These are phyloP conservation scores for Exophiala xenobiotica DNA, from an alignment of 2,329 filamentous ascomycete species.

Conservation along the genomic window DNA sequence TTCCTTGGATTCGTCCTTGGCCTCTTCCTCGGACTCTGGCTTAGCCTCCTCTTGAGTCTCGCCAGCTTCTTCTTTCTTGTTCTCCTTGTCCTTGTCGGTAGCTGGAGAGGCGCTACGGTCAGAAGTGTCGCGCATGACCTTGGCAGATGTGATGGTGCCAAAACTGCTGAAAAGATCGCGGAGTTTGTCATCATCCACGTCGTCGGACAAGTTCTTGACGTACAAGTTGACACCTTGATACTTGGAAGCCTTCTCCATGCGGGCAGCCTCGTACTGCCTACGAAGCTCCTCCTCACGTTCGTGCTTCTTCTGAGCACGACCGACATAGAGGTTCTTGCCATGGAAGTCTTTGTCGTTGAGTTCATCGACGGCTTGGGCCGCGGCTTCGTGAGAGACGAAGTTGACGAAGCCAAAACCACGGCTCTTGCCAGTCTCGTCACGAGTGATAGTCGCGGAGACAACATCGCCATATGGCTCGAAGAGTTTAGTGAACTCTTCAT, in stretches of 20 bases:
- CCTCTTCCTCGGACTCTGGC: slow-evolving; percentile 40
- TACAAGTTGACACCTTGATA: slow-evolving; percentile 99
- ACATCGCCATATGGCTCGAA: slow-evolving; percentile 93
- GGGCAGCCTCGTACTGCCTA: slow-evolving; percentile 97
- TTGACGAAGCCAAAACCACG: slow-evolving; percentile 96
- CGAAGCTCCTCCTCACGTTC: slow-evolving; percentile 99
- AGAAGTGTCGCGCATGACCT: slow-evolving; percentile 91
- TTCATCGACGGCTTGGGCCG: slow-evolving; percentile 80
- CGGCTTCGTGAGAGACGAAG: slow-evolving; percentile 87
- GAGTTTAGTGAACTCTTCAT: slow-evolving; percentile 90
- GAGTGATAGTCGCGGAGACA: slow-evolving; percentile 90
- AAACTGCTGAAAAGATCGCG: slow-evolving; percentile 88
- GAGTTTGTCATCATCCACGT: slow-evolving; percentile 96
- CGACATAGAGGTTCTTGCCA: slow-evolving; percentile 94
- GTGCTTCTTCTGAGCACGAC: slow-evolving; percentile 99
- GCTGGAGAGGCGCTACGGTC: slow-evolving; percentile 40
- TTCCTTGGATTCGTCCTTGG: slow-evolving; percentile 47
- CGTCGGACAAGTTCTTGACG: slow-evolving; percentile 98
- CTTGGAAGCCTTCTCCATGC: slow-evolving; percentile 97
- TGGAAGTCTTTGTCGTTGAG: slow-evolving; percentile 91
- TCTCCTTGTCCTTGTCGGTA: slow-evolving; percentile 54
- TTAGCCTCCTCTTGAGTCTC: slow-evolving; percentile 52
- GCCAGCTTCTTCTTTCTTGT: slow-evolving; percentile 53
- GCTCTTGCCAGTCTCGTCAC: slow-evolving; percentile 85
- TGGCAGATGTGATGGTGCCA: slow-evolving; percentile 94